Conservation (phyloP, 176 grass and related monocot species). For the Triticum dicoccoides region DNA sequence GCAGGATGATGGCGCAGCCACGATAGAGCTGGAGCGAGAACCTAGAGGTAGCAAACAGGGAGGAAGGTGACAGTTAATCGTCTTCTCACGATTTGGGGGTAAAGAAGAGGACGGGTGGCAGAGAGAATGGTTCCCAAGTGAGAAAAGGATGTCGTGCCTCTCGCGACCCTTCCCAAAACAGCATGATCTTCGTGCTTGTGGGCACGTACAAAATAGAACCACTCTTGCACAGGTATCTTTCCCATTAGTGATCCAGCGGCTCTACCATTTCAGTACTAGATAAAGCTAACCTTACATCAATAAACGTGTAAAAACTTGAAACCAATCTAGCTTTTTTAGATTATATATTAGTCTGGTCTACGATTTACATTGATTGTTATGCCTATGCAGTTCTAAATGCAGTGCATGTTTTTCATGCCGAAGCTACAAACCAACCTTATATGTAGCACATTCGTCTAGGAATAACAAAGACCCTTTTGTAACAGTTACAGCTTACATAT, state of each 20-base stretch:
- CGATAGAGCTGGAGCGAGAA: no score
- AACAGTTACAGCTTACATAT: background rate
- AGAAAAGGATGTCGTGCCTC: background rate
- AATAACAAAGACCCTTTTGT: background rate
- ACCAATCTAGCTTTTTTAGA: background rate
- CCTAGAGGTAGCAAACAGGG: no score
- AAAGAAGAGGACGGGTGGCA: no score
- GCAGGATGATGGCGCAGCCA: no score
- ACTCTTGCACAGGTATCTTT: background rate
- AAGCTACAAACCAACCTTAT: background rate
- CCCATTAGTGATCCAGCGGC: background rate
- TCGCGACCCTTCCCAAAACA: background rate
- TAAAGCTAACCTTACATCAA: background rate
- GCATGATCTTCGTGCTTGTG: background rate
- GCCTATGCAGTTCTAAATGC: background rate
- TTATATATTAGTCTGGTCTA: background rate
- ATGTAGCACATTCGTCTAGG: conserved; percentile 10
- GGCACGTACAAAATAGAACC: background rate
- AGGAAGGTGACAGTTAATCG: no score
- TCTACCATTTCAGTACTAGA: background rate
- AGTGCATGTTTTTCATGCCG: background rate
- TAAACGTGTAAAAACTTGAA: background rate
- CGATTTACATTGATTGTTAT: background rate
- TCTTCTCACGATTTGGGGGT: no score
- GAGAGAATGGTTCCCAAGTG: no score